phyloP scores from a whole-genome alignment of 2,329 filamentous ascomycete species.

The Cladophialophora bantiana region DNA sequence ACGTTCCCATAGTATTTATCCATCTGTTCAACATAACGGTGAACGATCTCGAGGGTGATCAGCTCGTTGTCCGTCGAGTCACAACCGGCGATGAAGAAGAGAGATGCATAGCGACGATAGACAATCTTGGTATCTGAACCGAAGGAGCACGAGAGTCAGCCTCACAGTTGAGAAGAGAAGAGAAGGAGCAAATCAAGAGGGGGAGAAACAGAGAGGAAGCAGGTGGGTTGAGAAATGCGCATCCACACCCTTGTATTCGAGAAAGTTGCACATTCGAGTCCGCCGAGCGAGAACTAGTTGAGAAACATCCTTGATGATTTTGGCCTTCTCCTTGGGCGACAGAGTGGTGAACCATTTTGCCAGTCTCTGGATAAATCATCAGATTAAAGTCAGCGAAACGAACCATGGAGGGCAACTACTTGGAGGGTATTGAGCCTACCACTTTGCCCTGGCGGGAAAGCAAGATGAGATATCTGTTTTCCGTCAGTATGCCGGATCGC shows the following conservation, averaged over 20 bases:
- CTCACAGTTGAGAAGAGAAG: conserved; percentile 1
- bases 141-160: conserved; percentile 35
- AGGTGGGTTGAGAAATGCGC: conserved; percentile 17
- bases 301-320: conserved; percentile 99
- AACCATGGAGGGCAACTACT: conserved; percentile 50
- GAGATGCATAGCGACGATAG: conserved; percentile 96
- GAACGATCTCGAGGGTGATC: conserved; percentile 97
- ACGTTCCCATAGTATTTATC: conserved; percentile 99
- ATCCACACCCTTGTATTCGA: conserved; percentile 90
- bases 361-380: conserved; percentile 71
- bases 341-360: conserved; percentile 99
- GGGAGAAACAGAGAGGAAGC: conserved; percentile 1
- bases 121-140: conserved; percentile 91
- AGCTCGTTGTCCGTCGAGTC: conserved; percentile 97
- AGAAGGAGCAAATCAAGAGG: neutral
- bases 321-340: conserved; percentile 97
- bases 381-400: conserved; percentile 42
- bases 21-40: conserved; percentile 99
- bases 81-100: conserved; percentile 99
- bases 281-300: conserved; percentile 94
- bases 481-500: conserved; percentile 27
- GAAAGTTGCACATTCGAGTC: conserved; percentile 99
- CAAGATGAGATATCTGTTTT: conserved; percentile 87
- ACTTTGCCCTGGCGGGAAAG: conserved; percentile 99
- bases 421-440: conserved; percentile 66